Evolutionary conservation across 768 basidiomycete genomes (phyloP).

Genomic region (Rhizopogon vesiculosus): DNA sequence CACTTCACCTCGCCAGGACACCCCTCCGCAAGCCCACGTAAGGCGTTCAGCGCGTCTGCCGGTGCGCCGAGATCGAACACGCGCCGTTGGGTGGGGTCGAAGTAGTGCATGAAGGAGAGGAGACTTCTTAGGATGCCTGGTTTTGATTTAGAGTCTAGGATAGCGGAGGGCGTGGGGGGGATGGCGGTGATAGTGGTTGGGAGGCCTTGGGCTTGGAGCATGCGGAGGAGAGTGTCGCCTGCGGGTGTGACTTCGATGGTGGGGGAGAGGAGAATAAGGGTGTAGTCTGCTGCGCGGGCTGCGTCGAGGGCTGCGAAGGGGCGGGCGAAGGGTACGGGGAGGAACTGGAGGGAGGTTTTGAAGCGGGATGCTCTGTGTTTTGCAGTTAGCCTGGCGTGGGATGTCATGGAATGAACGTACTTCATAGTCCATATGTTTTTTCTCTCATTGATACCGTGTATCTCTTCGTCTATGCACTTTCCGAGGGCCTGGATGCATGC

Average conservation of each 20-base stretch:
- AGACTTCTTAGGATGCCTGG: slow-evolving; percentile 78
- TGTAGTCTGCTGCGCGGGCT: slow-evolving; percentile 86
- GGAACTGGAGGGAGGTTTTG: slow-evolving; percentile 87
- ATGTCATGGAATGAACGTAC: slow-evolving; percentile 34
- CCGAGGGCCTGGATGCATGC: slow-evolving; percentile 54
- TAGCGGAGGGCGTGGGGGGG: slow-evolving; percentile 42
- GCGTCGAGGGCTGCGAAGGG: slow-evolving; percentile 81
- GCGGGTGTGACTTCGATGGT: slow-evolving; percentile 75
- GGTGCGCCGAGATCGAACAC: slow-evolving; percentile 67
- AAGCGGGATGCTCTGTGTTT: slow-evolving; percentile 73
- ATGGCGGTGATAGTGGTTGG: slow-evolving; percentile 79
- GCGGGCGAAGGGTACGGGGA: slow-evolving; percentile 65
- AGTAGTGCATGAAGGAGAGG: slow-evolving; percentile 92
- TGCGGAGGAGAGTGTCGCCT: slow-evolving; percentile 86
- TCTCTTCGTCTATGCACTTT: slow-evolving; percentile 48
- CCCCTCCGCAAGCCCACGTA: slow-evolving; percentile 82
- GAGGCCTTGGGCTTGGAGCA: slow-evolving; percentile 87
- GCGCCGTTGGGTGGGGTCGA: slow-evolving; percentile 76
- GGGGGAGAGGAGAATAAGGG: slow-evolving; percentile 79
- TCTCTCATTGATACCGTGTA: slow-evolving; percentile 11
- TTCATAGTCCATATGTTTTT: slow-evolving; percentile 53
- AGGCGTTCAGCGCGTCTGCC: slow-evolving; percentile 65
- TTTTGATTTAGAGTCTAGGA: slow-evolving; percentile 58
- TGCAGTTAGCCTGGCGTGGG: background rate
- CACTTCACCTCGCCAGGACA: slow-evolving; percentile 75